These are phyloP conservation scores for Pythium brachiatum DNA, from an alignment of 352 stramenopile genomes.

Conservation along the genomic window DNA sequence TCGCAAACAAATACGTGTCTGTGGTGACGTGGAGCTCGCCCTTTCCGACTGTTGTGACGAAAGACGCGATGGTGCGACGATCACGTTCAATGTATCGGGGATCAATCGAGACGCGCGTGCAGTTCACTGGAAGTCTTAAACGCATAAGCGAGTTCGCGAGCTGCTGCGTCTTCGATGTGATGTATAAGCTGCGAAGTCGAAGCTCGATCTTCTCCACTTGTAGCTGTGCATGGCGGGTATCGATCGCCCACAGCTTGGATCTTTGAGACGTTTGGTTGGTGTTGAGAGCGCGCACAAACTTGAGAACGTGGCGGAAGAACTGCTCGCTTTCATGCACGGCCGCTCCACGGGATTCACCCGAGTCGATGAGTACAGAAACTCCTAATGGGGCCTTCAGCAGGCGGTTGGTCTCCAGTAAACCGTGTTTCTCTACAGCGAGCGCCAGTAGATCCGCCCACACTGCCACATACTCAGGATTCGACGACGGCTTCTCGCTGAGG, in stretches of 20 bases:
- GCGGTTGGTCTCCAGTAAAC: neutral
- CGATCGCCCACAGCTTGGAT: neutral
- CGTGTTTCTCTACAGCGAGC: neutral
- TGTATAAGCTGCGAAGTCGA: neutral
- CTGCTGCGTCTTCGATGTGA: neutral
- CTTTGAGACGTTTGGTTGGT: neutral
- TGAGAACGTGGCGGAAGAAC: neutral
- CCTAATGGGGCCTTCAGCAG: neutral
- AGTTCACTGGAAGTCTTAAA: neutral
- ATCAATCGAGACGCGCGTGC: neutral
- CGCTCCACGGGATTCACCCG: neutral
- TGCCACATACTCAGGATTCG: neutral
- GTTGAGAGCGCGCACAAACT: neutral
- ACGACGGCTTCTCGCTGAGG: neutral
- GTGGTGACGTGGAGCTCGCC: neutral
- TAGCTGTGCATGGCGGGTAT: neutral
- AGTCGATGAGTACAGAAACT: neutral
- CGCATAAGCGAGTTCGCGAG: neutral
- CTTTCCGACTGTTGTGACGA: neutral
- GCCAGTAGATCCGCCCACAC: neutral
- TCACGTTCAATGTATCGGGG: neutral
- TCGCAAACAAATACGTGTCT: neutral
- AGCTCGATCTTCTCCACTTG: neutral
- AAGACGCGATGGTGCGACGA: neutral
- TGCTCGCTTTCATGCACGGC: neutral